phyloP scores from a whole-genome alignment of 2,329 filamentous ascomycete species.

The Fusarium domesticum region DNA sequence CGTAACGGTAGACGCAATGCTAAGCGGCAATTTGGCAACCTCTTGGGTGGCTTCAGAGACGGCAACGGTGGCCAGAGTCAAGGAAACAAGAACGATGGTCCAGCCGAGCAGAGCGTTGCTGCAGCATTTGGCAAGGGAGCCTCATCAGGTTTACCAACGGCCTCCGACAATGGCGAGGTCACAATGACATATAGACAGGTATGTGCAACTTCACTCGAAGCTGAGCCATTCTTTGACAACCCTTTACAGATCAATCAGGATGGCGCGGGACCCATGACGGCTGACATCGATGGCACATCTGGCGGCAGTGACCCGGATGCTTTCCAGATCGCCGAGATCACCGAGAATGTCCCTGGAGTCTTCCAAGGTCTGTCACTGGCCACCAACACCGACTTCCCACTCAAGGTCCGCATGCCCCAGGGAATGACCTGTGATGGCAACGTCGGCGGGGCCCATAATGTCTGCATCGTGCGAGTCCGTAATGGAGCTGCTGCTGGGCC shows the following conservation, averaged over 20 bases:
- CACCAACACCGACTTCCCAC: conserved; percentile 60
- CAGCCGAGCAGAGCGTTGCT: conserved; percentile 44
- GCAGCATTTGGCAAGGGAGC: conserved; percentile 54
- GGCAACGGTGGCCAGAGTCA: conserved; percentile 17
- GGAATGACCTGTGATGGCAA: conserved; percentile 64
- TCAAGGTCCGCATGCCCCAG: conserved; percentile 63
- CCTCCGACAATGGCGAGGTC: conserved; percentile 57
- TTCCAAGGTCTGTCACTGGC: conserved; percentile 57
- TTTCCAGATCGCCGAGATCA: conserved; percentile 58
- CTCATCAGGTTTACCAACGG: conserved; percentile 56
- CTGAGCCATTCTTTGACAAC: conserved; percentile 1
- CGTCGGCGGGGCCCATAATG: conserved; percentile 56
- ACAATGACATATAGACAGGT: conserved; percentile 59
- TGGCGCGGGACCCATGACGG: conserved; percentile 61
- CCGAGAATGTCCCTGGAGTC: conserved; percentile 59
- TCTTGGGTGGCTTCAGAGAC: conserved; percentile 26
- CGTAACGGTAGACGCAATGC: conserved; percentile 21
- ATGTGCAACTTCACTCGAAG: conserved; percentile 8
- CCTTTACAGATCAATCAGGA: conserved; percentile 63
- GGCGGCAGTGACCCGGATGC: conserved; percentile 58
- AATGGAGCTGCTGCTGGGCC: conserved; percentile 62
- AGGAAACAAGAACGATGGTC: conserved; percentile 38
- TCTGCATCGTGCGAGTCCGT: conserved; percentile 63
- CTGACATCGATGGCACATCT: conserved; percentile 59
- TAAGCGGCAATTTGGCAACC: conserved; percentile 25